Percentiles rank a stretch among this genome's conserved stretches.
Conservation (phyloP, 345 rosid genomes). For the Aquilaria sinensis region DNA sequence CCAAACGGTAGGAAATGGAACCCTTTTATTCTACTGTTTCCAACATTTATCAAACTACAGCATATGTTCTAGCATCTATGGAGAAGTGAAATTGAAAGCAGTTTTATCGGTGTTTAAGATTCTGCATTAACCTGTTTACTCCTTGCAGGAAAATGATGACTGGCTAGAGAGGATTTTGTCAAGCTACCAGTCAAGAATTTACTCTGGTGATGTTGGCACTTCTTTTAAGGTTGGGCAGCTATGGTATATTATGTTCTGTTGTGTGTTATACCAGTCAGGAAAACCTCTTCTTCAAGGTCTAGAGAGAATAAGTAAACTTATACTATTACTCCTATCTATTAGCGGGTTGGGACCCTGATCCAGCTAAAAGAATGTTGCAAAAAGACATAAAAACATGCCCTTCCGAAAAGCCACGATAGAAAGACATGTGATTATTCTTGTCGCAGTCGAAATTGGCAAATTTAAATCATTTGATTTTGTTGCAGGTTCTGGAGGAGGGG, state of each 20-base stretch:
- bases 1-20: neutral
- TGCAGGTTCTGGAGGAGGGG: conserved; percentile 71
- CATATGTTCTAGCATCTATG: no score
- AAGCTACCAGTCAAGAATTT: conserved; percentile 77
- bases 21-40: neutral
- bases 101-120: no score
- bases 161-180: conserved; percentile 56
- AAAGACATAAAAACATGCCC: neutral
- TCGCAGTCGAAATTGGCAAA: no score
- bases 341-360: no score
- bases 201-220: conserved; percentile 49
- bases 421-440: no score
- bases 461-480: conserved; percentile 10
- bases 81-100: no score
- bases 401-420: neutral
- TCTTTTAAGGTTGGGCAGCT: conserved; percentile 49
- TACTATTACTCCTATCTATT: no score
- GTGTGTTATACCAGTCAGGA: neutral
- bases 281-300: neutral
- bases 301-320: no score
- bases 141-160: conserved; percentile 34
- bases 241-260: conserved; percentile 2
- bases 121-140: conserved; percentile 2
- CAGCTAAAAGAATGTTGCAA: neutral
- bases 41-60: no score